A percentile compares a stretch with the other conserved stretches of the same genome.
Evolutionary conservation across 2,329 filamentous ascomycete species (phyloP).

Genomic region (Fusarium aywerte): DNA sequence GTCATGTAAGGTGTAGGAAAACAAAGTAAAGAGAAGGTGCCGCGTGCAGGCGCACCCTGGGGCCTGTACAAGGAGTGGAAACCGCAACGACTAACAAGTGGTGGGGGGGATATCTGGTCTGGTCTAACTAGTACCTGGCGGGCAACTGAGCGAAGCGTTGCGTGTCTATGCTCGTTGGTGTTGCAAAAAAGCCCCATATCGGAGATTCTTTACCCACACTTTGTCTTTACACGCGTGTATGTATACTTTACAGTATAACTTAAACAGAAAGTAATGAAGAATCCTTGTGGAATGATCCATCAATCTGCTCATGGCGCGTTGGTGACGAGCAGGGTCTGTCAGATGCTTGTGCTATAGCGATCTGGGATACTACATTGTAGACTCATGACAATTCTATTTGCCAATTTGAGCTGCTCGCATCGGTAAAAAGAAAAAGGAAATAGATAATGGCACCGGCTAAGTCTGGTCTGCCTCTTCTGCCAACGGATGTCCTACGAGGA

Average conservation of each 20-base stretch:
- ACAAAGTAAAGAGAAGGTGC: conserved; percentile 48
- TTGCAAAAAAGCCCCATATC: conserved; percentile 34
- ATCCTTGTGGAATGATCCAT: conserved; percentile 5
- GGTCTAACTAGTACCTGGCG: conserved; percentile 25
- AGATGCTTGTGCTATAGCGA: conserved; percentile 5
- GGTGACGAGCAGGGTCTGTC: conserved; percentile 1
- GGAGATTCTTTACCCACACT: conserved; percentile 28
- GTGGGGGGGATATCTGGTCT: conserved; percentile 30
- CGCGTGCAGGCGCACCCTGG: conserved; percentile 38
- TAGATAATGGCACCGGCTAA: background rate
- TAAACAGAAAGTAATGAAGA: background rate
- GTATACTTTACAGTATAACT: background rate
- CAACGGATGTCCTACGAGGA: background rate
- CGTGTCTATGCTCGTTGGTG: conserved; percentile 44
- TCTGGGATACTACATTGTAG: background rate
- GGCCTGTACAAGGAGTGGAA: conserved; percentile 38
- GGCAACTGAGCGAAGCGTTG: conserved; percentile 42
- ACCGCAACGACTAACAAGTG: conserved; percentile 36
- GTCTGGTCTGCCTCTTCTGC: background rate
- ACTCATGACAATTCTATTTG: background rate
- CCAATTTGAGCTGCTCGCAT: background rate
- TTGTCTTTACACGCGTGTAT: background rate
- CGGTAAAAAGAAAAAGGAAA: no score
- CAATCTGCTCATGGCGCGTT: conserved; percentile 2
- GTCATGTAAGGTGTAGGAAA: conserved; percentile 50